A percentile compares a stretch with the other conserved stretches of the same genome.
Evolutionary conservation across 2,329 filamentous ascomycete species (phyloP).

Genomic region (Davidsoniella neocaledoniae): DNA sequence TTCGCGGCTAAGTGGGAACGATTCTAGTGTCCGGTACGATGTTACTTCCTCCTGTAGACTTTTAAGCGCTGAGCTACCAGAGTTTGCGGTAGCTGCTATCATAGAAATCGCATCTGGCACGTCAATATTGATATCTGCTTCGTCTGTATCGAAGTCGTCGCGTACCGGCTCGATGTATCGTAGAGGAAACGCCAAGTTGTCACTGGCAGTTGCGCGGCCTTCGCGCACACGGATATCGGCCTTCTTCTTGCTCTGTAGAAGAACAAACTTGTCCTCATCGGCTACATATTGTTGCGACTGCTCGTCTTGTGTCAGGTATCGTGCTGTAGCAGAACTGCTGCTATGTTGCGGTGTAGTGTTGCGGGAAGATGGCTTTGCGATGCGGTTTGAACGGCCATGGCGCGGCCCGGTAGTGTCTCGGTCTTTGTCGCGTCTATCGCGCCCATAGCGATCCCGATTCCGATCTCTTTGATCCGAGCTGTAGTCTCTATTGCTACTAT

Average conservation of each 20-base stretch:
- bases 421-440: conserved; percentile 23
- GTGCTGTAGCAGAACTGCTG: conserved; percentile 18
- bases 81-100: conserved; percentile 37
- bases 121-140: conserved; percentile 54
- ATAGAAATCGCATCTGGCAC: conserved; percentile 68
- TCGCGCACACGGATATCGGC: conserved; percentile 87
- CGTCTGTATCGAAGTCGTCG: conserved; percentile 73
- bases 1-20: conserved; percentile 57
- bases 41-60: conserved; percentile 70
- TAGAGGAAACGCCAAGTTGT: conserved; percentile 82
- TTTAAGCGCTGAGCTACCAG: conserved; percentile 44
- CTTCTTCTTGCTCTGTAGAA: conserved; percentile 96
- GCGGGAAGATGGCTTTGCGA: conserved; percentile 31
- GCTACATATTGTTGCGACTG: conserved; percentile 73
- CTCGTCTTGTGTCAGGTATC: conserved; percentile 54
- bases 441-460: background rate
- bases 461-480: background rate
- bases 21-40: conserved; percentile 69
- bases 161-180: conserved; percentile 74
- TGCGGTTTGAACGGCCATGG: conserved; percentile 36
- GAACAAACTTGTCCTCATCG: conserved; percentile 86
- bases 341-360: background rate
- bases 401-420: conserved; percentile 39
- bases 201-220: conserved; percentile 77
- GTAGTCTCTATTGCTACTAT: background rate